A percentile compares a stretch with the other conserved stretches of the same genome.
Evolutionary conservation across 2,329 filamentous ascomycete species (phyloP).

Genomic region (Pyrenochaeta sp.): DNA sequence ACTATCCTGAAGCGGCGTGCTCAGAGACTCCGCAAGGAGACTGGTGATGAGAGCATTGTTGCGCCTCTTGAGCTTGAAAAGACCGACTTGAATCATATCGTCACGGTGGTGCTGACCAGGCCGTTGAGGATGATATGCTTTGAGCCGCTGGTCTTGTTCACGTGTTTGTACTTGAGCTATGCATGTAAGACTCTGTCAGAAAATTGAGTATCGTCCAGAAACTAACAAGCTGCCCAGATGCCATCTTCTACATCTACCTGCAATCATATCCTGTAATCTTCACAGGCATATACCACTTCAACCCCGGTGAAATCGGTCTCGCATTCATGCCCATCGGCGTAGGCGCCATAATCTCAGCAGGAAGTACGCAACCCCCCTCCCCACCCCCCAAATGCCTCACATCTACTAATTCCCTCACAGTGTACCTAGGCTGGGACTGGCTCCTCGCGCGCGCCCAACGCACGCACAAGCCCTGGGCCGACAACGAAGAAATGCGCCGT

Average conservation of each 20-base stretch:
- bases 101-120: conserved; percentile 73
- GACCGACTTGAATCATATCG: conserved; percentile 64
- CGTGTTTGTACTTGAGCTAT: conserved; percentile 72
- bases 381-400: not conserved
- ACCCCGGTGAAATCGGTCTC: conserved; percentile 69
- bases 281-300: conserved; percentile 67
- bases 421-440: conserved; percentile 72
- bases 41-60: conserved; percentile 61
- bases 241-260: conserved; percentile 76
- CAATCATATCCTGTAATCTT: conserved; percentile 76
- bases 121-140: conserved; percentile 76
- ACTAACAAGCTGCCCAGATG: conserved; percentile 35
- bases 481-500: conserved; percentile 70
- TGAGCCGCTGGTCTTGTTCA: conserved; percentile 76
- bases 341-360: conserved; percentile 66
- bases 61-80: conserved; percentile 70
- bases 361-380: conserved; percentile 21
- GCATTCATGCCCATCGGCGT: conserved; percentile 73
- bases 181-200: conserved; percentile 56
- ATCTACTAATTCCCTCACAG: not conserved
- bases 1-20: conserved; percentile 61
- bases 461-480: conserved; percentile 62
- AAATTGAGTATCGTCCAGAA: not conserved
- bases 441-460: conserved; percentile 62
- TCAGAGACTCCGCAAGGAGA: conserved; percentile 62